A percentile compares a stretch with the other conserved stretches of the same genome.
phyloP scores from a whole-genome alignment of 306 rosid genomes.

The Biancaea sappan region DNA sequence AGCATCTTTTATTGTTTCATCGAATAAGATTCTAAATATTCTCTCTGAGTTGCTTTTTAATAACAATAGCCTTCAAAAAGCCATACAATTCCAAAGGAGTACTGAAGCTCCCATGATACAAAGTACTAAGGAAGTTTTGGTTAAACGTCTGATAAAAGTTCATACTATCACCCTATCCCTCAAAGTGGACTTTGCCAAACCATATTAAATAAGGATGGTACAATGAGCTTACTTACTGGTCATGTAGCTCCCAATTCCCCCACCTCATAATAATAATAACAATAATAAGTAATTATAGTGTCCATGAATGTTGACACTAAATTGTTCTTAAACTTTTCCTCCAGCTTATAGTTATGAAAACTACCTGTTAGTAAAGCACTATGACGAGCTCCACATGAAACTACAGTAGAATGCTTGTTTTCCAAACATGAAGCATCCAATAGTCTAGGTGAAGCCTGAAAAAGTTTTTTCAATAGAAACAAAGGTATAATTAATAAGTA shows the following conservation, averaged over 20 bases:
- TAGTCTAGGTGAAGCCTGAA: slow-evolving; percentile 71
- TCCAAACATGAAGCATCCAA: slow-evolving; percentile 70
- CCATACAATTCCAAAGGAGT: neutral
- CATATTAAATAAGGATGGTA: neutral
- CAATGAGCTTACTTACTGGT: neutral
- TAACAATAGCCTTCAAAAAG: neutral
- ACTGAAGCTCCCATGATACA: neutral
- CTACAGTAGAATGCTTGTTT: slow-evolving; percentile 49
- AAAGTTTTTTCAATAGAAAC: too few species aligned
- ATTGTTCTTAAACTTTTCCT: neutral
- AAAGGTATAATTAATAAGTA: neutral
- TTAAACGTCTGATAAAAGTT: neutral
- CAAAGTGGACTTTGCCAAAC: neutral
- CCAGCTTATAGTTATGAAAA: neutral
- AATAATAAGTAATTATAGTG: neutral
- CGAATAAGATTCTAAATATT: neutral
- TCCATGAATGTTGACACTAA: neutral
- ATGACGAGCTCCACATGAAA: slow-evolving; percentile 93
- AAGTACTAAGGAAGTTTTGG: neutral
- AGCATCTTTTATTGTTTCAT: neutral
- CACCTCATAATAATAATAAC: neutral
- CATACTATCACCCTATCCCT: neutral
- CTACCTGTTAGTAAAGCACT: slow-evolving; percentile 77
- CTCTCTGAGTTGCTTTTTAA: neutral
- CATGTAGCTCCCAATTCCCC: neutral